phyloP scores from a whole-genome alignment of 192 early-diverging fungal genomes.

The Coemansia sp. region DNA sequence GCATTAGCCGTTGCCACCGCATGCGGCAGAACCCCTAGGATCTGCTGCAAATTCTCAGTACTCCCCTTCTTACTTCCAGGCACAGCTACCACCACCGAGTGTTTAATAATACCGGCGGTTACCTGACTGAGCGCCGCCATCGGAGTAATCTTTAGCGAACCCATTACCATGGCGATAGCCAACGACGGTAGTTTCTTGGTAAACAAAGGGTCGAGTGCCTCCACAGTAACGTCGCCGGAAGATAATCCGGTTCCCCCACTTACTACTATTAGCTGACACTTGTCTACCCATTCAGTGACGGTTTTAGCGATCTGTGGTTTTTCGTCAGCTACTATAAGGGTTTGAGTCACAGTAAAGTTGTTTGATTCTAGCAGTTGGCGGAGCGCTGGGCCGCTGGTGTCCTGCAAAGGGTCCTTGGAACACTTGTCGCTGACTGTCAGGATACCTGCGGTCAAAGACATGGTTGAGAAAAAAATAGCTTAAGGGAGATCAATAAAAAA shows the following conservation, averaged over 20 bases:
- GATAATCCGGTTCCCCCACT: constrained; percentile 95
- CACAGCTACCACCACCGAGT: constrained; percentile 74
- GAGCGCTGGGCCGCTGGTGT: constrained; percentile 68
- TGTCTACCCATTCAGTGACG: constrained; percentile 55
- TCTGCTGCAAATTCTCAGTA: constrained; percentile 77
- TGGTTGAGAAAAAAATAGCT: background rate
- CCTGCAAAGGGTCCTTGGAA: constrained; percentile 49
- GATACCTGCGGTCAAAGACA: constrained; percentile 33
- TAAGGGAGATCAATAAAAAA: too few species aligned
- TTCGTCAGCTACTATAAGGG: constrained; percentile 58
- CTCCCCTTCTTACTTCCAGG: constrained; percentile 89
- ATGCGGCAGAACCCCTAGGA: constrained; percentile 76
- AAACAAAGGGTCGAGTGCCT: constrained; percentile 77
- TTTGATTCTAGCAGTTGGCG: constrained; percentile 28
- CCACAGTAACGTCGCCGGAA: constrained; percentile 82
- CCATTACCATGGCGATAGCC: constrained; percentile 70
- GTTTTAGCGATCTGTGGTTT: constrained; percentile 52
- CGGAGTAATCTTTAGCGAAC: constrained; percentile 79
- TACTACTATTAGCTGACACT: constrained; percentile 71
- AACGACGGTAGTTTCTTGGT: constrained; percentile 72
- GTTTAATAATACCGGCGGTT: constrained; percentile 60
- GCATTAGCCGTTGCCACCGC: constrained; percentile 64
- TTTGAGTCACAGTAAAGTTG: constrained; percentile 41
- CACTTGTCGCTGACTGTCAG: constrained; percentile 69
- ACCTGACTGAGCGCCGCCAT: constrained; percentile 89